Percentiles rank a stretch among this genome's conserved stretches.
Conservation (phyloP, 1,284 basidiomycete species). For the Rhizoctonia solani region DNA sequence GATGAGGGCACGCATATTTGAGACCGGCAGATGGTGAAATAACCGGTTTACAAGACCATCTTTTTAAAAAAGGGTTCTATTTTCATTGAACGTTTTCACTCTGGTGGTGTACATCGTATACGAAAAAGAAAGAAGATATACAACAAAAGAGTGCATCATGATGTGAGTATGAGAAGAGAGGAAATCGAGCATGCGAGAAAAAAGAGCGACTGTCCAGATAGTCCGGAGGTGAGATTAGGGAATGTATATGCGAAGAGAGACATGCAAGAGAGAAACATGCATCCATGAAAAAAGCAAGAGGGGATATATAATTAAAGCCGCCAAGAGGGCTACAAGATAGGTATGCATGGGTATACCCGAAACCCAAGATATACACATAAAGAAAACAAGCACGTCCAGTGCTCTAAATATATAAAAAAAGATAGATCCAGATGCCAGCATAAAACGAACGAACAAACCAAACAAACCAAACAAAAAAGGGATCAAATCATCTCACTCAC, state of each 20-base stretch:
- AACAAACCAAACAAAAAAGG: too few species aligned
- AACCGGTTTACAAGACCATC: too few species aligned
- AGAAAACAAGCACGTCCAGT: neutral
- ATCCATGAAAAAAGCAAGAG: neutral
- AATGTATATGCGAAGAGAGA: neutral
- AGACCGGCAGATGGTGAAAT: too few species aligned
- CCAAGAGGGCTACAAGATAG: constrained; percentile 1
- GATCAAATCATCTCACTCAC: constrained; percentile 5
- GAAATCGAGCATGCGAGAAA: neutral
- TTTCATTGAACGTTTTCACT: too few species aligned
- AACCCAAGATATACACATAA: neutral
- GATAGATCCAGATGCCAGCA: neutral
- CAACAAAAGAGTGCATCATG: too few species aligned
- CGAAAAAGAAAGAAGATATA: constrained; percentile 9
- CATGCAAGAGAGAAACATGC: too few species aligned
- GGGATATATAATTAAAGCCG: constrained; percentile 28
- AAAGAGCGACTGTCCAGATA: neutral
- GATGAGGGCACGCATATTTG: too few species aligned
- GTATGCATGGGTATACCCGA: constrained; percentile 23
- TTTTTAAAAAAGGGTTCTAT: too few species aligned
- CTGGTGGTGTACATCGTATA: constrained; percentile 1
- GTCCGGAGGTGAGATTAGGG: neutral
- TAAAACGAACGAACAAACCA: neutral
- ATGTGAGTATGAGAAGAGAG: neutral
- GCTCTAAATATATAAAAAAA: constrained; percentile 1